phyloP scores from a whole-genome alignment of 2,329 filamentous ascomycete species.

The Diaporthe amygdali region DNA sequence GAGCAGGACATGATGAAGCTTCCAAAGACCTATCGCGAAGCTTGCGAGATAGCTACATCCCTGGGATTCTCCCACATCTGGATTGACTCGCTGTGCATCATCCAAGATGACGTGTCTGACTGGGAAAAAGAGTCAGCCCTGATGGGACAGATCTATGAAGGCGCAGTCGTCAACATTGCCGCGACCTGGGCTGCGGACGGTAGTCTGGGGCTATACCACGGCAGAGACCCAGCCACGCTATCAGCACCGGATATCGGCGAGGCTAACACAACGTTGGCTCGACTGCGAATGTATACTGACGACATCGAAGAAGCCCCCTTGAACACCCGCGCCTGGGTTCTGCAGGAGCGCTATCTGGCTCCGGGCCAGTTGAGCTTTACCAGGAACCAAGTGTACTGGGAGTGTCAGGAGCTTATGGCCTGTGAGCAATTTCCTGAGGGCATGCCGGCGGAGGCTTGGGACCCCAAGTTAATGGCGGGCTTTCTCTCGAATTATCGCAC shows the following conservation, averaged over 20 bases:
- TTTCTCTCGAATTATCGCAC: not conserved
- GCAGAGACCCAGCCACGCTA: not conserved
- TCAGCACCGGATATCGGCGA: not conserved
- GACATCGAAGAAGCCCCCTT: not conserved
- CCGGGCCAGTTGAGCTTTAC: constrained; percentile 28
- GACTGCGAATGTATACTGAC: not conserved
- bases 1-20: not conserved
- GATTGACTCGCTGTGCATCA: not conserved
- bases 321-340: constrained; percentile 29
- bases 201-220: not conserved
- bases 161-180: not conserved
- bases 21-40: not conserved
- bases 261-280: not conserved
- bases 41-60: not conserved
- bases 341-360: constrained; percentile 30
- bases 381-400: constrained; percentile 26
- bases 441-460: not conserved
- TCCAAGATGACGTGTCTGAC: not conserved
- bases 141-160: not conserved
- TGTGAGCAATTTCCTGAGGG: not conserved
- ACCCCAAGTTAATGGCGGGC: not conserved
- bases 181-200: not conserved
- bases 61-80: not conserved
- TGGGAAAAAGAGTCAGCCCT: not conserved
- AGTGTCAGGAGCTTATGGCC: constrained; percentile 22